Percentiles rank a stretch among this genome's conserved stretches.
Evolutionary conservation across 2,329 filamentous ascomycete genomes (phyloP).

Genomic region (Triangularia setosa): DNA sequence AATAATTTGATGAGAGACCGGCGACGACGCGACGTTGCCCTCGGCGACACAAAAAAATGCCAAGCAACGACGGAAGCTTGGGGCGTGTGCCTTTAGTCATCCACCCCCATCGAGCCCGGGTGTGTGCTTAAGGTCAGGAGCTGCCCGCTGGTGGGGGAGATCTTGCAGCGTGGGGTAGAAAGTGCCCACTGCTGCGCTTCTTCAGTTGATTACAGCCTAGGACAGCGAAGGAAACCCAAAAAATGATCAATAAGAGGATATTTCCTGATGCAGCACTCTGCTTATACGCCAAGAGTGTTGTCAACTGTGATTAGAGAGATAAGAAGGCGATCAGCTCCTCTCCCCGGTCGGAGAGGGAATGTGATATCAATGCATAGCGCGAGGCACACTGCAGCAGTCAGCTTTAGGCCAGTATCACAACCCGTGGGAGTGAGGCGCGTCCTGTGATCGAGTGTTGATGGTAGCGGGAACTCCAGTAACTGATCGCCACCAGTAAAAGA

Average conservation of each 20-base stretch:
- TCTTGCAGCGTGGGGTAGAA: slow-evolving; percentile 7
- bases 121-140: neutral
- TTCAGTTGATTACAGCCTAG: too few relatives aligned
- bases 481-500: slow-evolving; percentile 1
- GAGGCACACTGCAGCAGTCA: slow-evolving; percentile 9
- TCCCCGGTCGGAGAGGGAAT: slow-evolving; percentile 2
- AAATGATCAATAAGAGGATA: neutral
- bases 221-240: neutral
- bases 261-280: neutral
- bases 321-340: neutral
- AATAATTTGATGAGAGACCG: neutral
- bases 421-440: neutral
- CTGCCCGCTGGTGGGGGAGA: neutral
- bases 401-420: slow-evolving; percentile 12
- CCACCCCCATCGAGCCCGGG: too few relatives aligned
- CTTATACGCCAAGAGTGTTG: neutral
- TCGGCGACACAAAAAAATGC: neutral
- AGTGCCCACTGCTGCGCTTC: neutral
- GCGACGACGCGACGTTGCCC: neutral
- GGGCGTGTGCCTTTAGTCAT: too few relatives aligned
- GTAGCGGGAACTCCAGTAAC: too few relatives aligned
- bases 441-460: too few relatives aligned
- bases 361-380: slow-evolving; percentile 20
- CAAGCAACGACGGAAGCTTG: slow-evolving; percentile 1
- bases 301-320: neutral